phyloP scores from a whole-genome alignment of 1,284 basidiomycete genomes.

The Kwoniella shivajii region DNA sequence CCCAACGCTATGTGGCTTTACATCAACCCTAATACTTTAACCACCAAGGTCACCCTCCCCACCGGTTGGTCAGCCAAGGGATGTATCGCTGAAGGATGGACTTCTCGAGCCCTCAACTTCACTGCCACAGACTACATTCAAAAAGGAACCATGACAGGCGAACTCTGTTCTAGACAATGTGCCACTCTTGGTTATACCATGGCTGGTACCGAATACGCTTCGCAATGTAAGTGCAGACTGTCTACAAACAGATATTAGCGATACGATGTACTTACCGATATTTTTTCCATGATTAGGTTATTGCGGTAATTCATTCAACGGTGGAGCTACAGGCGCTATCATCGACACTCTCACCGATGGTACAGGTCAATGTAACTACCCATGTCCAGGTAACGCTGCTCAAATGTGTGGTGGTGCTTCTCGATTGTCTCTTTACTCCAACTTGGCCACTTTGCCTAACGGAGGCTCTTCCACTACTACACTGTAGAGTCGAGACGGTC shows the following conservation, averaged over 20 bases:
- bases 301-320: conserved; percentile 19
- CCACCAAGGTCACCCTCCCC: conserved; percentile 15
- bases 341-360: conserved; percentile 12
- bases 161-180: conserved; percentile 17
- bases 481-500: too few species aligned
- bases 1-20: conserved; percentile 30
- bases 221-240: conserved; percentile 26
- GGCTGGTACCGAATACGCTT: conserved; percentile 26
- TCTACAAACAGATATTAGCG: not conserved
- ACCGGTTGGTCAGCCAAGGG: conserved; percentile 31
- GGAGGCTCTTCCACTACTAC: too few species aligned
- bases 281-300: conserved; percentile 8
- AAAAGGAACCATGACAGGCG: conserved; percentile 28
- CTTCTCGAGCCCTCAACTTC: conserved; percentile 28
- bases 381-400: conserved; percentile 20
- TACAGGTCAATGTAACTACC: conserved; percentile 21
- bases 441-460: conserved; percentile 8
- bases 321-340: conserved; percentile 11
- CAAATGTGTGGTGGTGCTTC: conserved; percentile 22
- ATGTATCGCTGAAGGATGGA: conserved; percentile 29
- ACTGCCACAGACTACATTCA: conserved; percentile 17
- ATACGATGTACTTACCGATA: not conserved
- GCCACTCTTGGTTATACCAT: conserved; percentile 22
- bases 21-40: conserved; percentile 17
- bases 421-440: conserved; percentile 13